These are phyloP conservation scores for Pelargonium myrrhifolium DNA, from an alignment of 441 rosid genomes.

Conservation along the genomic window DNA sequence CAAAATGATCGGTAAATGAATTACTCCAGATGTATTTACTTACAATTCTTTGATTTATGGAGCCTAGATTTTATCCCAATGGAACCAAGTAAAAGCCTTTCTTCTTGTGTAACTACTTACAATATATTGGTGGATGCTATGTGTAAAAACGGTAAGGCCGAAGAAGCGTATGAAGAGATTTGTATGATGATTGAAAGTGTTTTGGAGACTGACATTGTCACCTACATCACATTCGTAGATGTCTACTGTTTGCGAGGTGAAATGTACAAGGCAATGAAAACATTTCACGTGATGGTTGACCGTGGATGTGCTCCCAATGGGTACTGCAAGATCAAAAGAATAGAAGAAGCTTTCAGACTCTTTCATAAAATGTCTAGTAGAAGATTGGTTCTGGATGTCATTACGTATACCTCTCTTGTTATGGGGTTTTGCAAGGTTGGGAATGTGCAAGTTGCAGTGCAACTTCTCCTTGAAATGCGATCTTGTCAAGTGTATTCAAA, in stretches of 20 bases:
- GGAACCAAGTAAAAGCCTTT: not conserved
- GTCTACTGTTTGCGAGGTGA: not conserved
- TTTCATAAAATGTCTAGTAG: not conserved
- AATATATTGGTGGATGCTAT: conserved; percentile 18
- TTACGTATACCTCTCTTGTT: not conserved
- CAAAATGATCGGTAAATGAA: conserved; percentile 18
- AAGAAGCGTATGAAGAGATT: conserved; percentile 17
- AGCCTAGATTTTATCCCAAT: conserved; percentile 14
- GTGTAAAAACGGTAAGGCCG: conserved; percentile 11
- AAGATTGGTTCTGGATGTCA: not conserved
- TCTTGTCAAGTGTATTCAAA: not conserved
- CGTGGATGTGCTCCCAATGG: not conserved
- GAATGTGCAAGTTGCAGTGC: not conserved
- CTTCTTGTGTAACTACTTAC: not conserved
- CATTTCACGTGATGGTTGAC: not conserved
- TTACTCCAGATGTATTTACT: conserved; percentile 20
- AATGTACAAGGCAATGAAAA: not conserved
- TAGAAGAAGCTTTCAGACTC: not conserved
- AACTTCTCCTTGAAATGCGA: not conserved
- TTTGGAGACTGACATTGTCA: conserved; percentile 18
- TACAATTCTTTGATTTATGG: conserved; percentile 29
- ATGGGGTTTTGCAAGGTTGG: not conserved
- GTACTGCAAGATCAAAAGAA: not conserved
- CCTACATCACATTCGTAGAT: conserved; percentile 17
- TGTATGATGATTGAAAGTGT: conserved; percentile 20